Conservation (phyloP, 148 eudicot species). For the Silene conica region DNA sequence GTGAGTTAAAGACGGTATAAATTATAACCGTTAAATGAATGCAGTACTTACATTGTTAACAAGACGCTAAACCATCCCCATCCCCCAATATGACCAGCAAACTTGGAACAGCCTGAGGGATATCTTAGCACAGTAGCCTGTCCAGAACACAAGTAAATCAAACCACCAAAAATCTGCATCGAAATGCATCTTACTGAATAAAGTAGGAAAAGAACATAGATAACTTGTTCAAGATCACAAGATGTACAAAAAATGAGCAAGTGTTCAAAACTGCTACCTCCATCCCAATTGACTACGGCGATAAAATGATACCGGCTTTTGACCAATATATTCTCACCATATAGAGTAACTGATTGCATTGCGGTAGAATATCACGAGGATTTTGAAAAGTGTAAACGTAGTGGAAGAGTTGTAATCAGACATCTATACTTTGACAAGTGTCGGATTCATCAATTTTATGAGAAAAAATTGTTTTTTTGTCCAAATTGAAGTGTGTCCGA, state of each 20-base stretch:
- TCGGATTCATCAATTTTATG: no score
- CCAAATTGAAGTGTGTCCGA: no score
- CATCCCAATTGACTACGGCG: not conserved
- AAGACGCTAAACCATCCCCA: constrained; percentile 82
- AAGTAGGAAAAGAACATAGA: not conserved
- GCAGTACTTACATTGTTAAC: constrained; percentile 51
- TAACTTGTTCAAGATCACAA: no score
- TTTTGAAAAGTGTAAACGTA: not conserved
- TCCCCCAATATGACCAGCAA: constrained; percentile 47
- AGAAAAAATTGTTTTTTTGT: no score
- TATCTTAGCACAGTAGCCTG: constrained; percentile 75
- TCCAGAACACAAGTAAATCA: constrained; percentile 11
- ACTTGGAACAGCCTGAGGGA: constrained; percentile 82
- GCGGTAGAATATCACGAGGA: not conserved
- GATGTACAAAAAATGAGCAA: not conserved
- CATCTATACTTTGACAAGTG: no score
- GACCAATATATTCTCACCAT: not conserved
- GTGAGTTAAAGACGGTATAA: not conserved
- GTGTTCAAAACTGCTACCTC: not conserved
- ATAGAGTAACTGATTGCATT: not conserved
- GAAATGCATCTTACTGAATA: not conserved
- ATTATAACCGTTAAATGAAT: not conserved
- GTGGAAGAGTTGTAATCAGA: not conserved
- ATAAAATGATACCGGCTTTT: not conserved
- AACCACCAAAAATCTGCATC: not conserved